Percentiles rank a stretch among this genome's conserved stretches.
Evolutionary conservation across 2,329 filamentous ascomycete genomes (phyloP).

Genomic region (Pseudodiploospora longispora): DNA sequence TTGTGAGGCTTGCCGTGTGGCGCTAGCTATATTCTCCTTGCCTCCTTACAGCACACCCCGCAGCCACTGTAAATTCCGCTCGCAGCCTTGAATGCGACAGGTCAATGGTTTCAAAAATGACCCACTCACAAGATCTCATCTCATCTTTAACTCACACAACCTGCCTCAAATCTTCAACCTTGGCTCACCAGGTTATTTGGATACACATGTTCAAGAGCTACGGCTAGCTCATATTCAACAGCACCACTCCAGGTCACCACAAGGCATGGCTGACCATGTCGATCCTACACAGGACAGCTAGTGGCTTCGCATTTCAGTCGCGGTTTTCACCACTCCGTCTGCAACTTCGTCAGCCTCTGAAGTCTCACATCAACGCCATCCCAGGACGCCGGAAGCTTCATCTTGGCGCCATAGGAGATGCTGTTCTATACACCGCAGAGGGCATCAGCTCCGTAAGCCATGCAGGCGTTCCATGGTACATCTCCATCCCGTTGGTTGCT

Average conservation of each 20-base stretch:
- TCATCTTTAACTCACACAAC: background rate
- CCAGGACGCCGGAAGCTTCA: slow-evolving; percentile 22
- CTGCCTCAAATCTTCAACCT: too few relatives aligned
- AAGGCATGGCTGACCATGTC: slow-evolving; percentile 8
- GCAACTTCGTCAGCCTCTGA: background rate
- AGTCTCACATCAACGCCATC: background rate
- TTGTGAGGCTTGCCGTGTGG: slow-evolving; percentile 2
- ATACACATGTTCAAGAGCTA: too few relatives aligned
- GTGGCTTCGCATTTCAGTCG: background rate
- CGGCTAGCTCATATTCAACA: too few relatives aligned
- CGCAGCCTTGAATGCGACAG: background rate
- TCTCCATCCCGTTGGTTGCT: slow-evolving; percentile 45
- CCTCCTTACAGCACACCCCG: background rate
- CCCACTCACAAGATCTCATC: slow-evolving; percentile 8
- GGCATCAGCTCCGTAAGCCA: slow-evolving; percentile 36
- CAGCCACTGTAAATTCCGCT: background rate
- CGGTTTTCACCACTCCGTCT: background rate
- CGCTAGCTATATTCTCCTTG: slow-evolving; percentile 5
- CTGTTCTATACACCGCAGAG: slow-evolving; percentile 32
- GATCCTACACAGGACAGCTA: slow-evolving; percentile 4
- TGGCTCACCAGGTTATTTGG: too few relatives aligned
- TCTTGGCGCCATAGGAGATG: slow-evolving; percentile 22
- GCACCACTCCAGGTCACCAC: background rate
- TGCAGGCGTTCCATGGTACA: slow-evolving; percentile 43
- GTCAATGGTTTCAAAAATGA: background rate